These are phyloP conservation scores for Diaporthe longicolla DNA, from an alignment of 2,329 filamentous ascomycete genomes.

Conservation along the genomic window DNA sequence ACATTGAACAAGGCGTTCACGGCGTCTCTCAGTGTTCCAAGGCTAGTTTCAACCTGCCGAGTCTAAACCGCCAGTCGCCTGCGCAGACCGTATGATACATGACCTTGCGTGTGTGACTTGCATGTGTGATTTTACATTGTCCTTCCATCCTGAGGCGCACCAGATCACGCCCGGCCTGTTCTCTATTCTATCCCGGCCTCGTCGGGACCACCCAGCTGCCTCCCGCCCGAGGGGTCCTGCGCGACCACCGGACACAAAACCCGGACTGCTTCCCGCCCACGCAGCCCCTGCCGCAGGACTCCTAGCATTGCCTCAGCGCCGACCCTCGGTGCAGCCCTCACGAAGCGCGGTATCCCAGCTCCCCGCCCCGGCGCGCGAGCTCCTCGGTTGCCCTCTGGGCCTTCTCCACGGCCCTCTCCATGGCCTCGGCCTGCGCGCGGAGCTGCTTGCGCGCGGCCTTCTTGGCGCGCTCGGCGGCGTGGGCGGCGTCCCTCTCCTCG, in stretches of 20 bases:
- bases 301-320: neutral
- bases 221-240: neutral
- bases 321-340: neutral
- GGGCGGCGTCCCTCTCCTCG: slow-evolving; percentile 70
- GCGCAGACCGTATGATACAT: neutral
- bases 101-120: slow-evolving; percentile 1
- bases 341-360: neutral
- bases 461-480: slow-evolving; percentile 66
- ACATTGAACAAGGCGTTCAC: neutral
- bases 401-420: slow-evolving; percentile 42
- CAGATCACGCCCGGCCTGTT: neutral
- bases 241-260: neutral
- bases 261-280: neutral
- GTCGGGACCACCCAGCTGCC: neutral
- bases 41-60: neutral
- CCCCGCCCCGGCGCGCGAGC: slow-evolving; percentile 15
- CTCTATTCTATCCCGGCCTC: neutral
- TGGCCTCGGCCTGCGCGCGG: slow-evolving; percentile 40
- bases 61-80: neutral
- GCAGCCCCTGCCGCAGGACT: neutral
- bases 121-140: slow-evolving; percentile 22
- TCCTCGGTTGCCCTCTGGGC: slow-evolving; percentile 45
- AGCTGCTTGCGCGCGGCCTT: slow-evolving; percentile 70
- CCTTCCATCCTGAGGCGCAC: neutral
- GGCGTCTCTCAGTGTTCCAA: neutral